These are phyloP conservation scores for Yamadazyma aaseri DNA, from an alignment of 1,139 yeast genomes.

Conservation along the genomic window DNA sequence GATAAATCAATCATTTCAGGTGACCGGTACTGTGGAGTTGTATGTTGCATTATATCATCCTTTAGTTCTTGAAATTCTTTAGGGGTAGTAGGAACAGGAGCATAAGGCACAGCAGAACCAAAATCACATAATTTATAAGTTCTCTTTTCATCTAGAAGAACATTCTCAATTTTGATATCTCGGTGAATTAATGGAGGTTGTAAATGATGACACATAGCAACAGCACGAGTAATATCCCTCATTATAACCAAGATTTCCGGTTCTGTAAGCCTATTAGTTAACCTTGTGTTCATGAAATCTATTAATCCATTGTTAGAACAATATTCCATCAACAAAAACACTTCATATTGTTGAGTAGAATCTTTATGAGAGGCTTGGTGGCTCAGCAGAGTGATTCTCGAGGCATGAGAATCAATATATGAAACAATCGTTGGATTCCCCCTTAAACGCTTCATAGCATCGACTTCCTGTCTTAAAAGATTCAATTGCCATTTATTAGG, in stretches of 20 bases:
- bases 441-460: constrained; percentile 75
- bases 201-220: constrained; percentile 84
- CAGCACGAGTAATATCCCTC: constrained; percentile 79
- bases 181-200: constrained; percentile 84
- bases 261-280: constrained; percentile 78
- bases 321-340: constrained; percentile 87
- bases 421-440: constrained; percentile 81
- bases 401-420: constrained; percentile 93
- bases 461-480: constrained; percentile 73
- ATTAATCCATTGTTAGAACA: constrained; percentile 85
- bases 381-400: constrained; percentile 38
- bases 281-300: constrained; percentile 91
- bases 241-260: constrained; percentile 78
- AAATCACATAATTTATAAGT: constrained; percentile 73
- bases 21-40: constrained; percentile 80
- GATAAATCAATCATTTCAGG: constrained; percentile 82
- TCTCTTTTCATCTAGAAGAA: constrained; percentile 55
- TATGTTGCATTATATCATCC: constrained; percentile 69
- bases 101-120: constrained; percentile 68
- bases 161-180: constrained; percentile 79
- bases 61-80: constrained; percentile 60
- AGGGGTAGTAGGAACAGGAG: constrained; percentile 59
- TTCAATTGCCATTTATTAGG: constrained; percentile 70
- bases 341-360: constrained; percentile 65
- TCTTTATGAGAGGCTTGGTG: constrained; percentile 16